Evolutionary conservation across 768 basidiomycete species (phyloP).

Genomic region (Boletellus ananas): DNA sequence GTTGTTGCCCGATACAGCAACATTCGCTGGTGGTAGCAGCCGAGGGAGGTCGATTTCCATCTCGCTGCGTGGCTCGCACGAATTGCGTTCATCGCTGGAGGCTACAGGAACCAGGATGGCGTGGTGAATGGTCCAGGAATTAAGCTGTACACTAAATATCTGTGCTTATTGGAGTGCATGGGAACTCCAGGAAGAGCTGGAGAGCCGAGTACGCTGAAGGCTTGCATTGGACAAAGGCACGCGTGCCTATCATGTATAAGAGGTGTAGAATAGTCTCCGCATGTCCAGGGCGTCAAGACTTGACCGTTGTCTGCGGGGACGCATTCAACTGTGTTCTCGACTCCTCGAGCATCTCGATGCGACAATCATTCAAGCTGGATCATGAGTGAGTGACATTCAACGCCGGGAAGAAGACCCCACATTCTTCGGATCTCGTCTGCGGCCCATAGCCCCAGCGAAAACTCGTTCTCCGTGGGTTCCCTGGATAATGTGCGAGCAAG

Average conservation of each 20-base stretch:
- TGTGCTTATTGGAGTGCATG: constrained; percentile 43
- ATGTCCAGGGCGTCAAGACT: constrained; percentile 1
- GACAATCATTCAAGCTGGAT: constrained; percentile 57
- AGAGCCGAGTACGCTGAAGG: constrained; percentile 41
- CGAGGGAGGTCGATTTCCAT: constrained; percentile 56
- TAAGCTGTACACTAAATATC: constrained; percentile 35
- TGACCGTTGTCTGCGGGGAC: constrained; percentile 15
- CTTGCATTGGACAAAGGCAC: constrained; percentile 35
- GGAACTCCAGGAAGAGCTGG: constrained; percentile 44
- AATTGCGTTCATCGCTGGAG: constrained; percentile 38
- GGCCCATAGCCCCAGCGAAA: constrained; percentile 56
- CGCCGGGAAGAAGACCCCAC: constrained; percentile 34
- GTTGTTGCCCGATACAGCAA: constrained; percentile 40
- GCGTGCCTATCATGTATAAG: not conserved
- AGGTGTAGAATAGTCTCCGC: too few relatives aligned
- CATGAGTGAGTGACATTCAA: not conserved
- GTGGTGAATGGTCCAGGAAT: constrained; percentile 39
- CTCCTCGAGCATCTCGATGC: constrained; percentile 58
- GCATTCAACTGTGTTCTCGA: constrained; percentile 44
- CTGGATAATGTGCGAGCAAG: constrained; percentile 56
- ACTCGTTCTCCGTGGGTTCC: constrained; percentile 68
- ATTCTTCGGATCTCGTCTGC: constrained; percentile 57
- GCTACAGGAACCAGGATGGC: constrained; percentile 35
- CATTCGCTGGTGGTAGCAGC: constrained; percentile 45
- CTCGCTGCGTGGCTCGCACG: constrained; percentile 51